Evolutionary conservation across 2,329 filamentous ascomycete species (phyloP), one percentile per base, ranked within the genome.

Genomic region (Simplicillium aogashimaense): DNA sequence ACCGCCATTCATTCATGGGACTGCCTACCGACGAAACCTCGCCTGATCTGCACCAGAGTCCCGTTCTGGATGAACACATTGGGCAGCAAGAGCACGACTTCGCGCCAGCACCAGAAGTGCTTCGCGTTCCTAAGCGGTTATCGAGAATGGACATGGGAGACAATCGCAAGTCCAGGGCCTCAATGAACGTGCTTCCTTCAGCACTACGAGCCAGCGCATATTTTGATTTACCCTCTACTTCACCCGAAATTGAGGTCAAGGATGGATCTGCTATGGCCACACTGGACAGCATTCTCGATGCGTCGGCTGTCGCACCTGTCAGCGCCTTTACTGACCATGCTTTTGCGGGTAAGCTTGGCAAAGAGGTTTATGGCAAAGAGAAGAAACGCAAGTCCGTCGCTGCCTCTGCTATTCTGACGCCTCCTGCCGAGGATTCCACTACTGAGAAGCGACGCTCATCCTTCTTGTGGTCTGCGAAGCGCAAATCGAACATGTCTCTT

Each of bases 251-350:
- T 16, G 69, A 81, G 48, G 55, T 81, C 40, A 81, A 80, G 57
- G 80, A 85, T 43, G 83, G 86, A 14, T 97, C 92, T 18, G 89
- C 90, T 10, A 86, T 88, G 55, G 82, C 78, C 33, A 95, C 90
- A 0, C 73, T 98, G 7, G 89, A 98, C 49, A 89, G 80, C 56
- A 94, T 98, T 39, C 72, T 98, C 13, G 84, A 95, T 55, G 92
- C 90, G 7, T 92, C 90, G 3, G 85, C 86, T 3, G 76, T 74
- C 44, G 90, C 92, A 1, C 92, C 92, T 1, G 88, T 95, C 25
- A 86, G 73, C 48, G 90, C 89, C 18, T 97, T 97, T 52, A 94
- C 85, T 0, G 87, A 95, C 53, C 88, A 95, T 57, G 77, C 82
- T 1, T 88, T 85, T 53, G 84, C 81, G 20, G 88, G 88, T 4